Base-by-base conservation (phyloP, 345 rosid genomes). In the Rhodamnia argentea region DNA sequence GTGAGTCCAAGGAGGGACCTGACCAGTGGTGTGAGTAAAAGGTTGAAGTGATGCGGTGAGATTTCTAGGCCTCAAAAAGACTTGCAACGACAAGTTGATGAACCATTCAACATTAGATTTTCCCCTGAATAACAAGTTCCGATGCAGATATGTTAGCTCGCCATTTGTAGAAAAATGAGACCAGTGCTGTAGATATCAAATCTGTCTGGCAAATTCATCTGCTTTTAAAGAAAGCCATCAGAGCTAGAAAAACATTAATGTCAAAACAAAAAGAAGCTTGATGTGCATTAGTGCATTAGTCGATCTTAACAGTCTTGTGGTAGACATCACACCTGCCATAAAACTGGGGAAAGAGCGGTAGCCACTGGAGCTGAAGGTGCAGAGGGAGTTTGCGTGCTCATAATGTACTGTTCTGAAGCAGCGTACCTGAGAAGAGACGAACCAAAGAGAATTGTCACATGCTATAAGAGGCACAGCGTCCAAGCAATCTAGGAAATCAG, bases 341-440 rank as follows among this genome's bases (percentile, higher is more conserved):
- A 91, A 60, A 96, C 98, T 2, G 99, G 99, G 75, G 99, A 96
- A 88, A 96, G 99, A 86, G 96, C 95, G 75, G 99, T 86, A 86
- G 99, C 99, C 88, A 97, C 98, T 16, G 99, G 99, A 88, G 96
- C 99, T 13, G 98, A 96, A 53, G 99, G 99, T 23, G 99, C 99
- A 85, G 99, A 97, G 83, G 99, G 99, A 87, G 99, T 96, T 90
- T 95, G 99, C n/a, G 99, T 97, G 91, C 99, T 97, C 99, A 97
- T 97, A 90, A 97, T 97, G 90, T 97, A 97, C 89, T 96, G 99
- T 91, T 97, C 99, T 64, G 99, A 99, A 64, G 99, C 99, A 75
- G 99, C 85, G 90, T 96, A 97, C 90, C 99, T 97, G 91, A 84
- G 83, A 50, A 84, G 75, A 4, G 20, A 62, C 75, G 2, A 62